These are phyloP conservation scores for Chaetomium cochliodes DNA, from an alignment of 495 filamentous ascomycete species.

Conservation along the genomic window DNA sequence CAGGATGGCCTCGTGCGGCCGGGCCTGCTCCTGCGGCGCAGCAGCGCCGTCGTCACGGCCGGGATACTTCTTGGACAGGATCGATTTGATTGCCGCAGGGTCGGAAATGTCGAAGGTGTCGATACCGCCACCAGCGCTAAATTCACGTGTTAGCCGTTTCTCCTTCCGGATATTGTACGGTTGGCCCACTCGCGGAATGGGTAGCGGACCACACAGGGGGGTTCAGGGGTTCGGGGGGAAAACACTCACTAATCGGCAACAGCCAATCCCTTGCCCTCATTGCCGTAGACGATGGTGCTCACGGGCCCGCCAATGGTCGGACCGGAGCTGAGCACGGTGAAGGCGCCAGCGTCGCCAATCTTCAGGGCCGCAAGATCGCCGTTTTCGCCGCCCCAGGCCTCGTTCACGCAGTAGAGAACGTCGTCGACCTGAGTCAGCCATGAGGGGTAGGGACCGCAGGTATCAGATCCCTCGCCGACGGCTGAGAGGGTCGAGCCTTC, in stretches of 20 bases:
- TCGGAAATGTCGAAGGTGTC: constrained; percentile 30
- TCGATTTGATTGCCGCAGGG: constrained; percentile 35
- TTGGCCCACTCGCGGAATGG: too few species aligned
- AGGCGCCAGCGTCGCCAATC: constrained; percentile 38
- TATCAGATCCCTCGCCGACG: constrained; percentile 43
- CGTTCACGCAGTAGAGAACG: constrained; percentile 62
- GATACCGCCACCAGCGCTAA: constrained; percentile 30
- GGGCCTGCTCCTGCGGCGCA: constrained; percentile 61
- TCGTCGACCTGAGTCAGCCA: constrained; percentile 56
- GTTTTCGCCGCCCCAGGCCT: constrained; percentile 42
- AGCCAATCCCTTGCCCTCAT: constrained; percentile 42
- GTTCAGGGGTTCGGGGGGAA: too few species aligned
- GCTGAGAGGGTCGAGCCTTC: constrained; percentile 32
- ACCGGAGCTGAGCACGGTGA: constrained; percentile 39
- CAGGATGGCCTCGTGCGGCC: constrained; percentile 67
- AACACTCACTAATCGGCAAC: constrained; percentile 51
- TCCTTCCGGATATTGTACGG: not conserved
- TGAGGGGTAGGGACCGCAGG: constrained; percentile 56
- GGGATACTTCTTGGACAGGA: constrained; percentile 54
- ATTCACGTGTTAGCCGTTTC: constrained; percentile 15
- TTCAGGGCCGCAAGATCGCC: constrained; percentile 48
- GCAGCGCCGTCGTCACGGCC: constrained; percentile 49
- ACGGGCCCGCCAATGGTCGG: constrained; percentile 45
- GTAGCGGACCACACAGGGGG: not conserved
- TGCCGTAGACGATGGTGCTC: constrained; percentile 45